Evolutionary conservation across 208 protist species (phyloP).

Genomic region (Leishmania braziliensis): DNA sequence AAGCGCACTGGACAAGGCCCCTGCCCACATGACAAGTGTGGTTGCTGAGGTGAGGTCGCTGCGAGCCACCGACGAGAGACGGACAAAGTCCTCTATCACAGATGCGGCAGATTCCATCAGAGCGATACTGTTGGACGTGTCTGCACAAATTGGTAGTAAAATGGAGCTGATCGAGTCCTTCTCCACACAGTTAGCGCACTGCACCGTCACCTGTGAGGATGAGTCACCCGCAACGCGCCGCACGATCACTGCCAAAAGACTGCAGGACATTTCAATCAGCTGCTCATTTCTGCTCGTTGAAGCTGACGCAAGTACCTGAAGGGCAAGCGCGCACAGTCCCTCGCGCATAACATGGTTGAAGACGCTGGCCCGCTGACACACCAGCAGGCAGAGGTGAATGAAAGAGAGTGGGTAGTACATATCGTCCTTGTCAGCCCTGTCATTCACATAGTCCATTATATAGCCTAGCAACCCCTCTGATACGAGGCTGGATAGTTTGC

Average conservation of each 20-base stretch:
- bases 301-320: constrained; percentile 44
- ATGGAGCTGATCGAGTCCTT: constrained; percentile 41
- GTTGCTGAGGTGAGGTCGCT: constrained; percentile 42
- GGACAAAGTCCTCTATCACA: constrained; percentile 53
- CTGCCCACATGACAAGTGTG: constrained; percentile 25
- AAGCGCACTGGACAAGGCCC: constrained; percentile 37
- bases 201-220: constrained; percentile 33
- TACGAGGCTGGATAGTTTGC: constrained; percentile 35
- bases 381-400: constrained; percentile 36
- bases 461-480: constrained; percentile 35
- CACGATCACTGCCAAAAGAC: constrained; percentile 45
- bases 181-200: constrained; percentile 43
- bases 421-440: constrained; percentile 39
- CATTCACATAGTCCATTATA: constrained; percentile 42
- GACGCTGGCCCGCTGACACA: constrained; percentile 28
- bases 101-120: constrained; percentile 48
- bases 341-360: constrained; percentile 43
- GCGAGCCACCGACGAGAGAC: constrained; percentile 42
- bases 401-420: constrained; percentile 52
- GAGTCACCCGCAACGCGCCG: constrained; percentile 36
- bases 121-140: constrained; percentile 23
- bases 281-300: constrained; percentile 39
- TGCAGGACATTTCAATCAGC: constrained; percentile 42
- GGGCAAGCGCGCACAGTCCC: constrained; percentile 47
- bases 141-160: constrained; percentile 59